Conservation (phyloP, 257 asterid species). For the Nicotiana knightiana region DNA sequence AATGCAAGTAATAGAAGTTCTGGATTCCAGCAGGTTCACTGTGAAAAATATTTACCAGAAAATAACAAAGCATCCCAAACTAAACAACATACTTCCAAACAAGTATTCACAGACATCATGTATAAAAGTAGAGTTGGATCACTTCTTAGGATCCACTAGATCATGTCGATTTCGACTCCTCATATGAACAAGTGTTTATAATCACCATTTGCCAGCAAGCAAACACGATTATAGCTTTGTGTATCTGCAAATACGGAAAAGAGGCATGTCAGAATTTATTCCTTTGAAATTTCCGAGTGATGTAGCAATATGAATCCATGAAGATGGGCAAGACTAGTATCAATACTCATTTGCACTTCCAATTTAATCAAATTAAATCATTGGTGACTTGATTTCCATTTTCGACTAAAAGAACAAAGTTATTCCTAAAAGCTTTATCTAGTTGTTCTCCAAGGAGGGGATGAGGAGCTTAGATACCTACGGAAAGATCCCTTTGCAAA, state of each 20-base stretch:
- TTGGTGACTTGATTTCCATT: background rate
- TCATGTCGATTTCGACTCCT: constrained; percentile 9
- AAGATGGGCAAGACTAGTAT: background rate
- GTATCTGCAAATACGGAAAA: constrained; percentile 39
- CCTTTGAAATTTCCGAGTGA: background rate
- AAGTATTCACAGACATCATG: constrained; percentile 1
- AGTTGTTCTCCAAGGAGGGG: background rate
- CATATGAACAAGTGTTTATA: constrained; percentile 59
- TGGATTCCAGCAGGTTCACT: background rate
- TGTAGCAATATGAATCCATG: background rate
- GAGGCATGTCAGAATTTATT: background rate
- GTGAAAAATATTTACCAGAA: background rate
- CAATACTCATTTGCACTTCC: background rate
- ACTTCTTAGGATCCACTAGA: background rate
- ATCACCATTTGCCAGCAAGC: constrained; percentile 75
- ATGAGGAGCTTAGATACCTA: background rate
- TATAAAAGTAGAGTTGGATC: background rate
- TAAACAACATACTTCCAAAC: background rate
- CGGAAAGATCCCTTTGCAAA: background rate
- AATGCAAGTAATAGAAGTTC: background rate
- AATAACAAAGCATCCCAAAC: background rate
- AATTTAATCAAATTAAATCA: background rate
- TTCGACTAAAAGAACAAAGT: background rate
- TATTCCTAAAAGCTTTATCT: background rate
- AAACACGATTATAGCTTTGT: constrained; percentile 47